Evolutionary conservation across 73 alveolate genomes (phyloP).

Genomic region (Chromera velia): DNA sequence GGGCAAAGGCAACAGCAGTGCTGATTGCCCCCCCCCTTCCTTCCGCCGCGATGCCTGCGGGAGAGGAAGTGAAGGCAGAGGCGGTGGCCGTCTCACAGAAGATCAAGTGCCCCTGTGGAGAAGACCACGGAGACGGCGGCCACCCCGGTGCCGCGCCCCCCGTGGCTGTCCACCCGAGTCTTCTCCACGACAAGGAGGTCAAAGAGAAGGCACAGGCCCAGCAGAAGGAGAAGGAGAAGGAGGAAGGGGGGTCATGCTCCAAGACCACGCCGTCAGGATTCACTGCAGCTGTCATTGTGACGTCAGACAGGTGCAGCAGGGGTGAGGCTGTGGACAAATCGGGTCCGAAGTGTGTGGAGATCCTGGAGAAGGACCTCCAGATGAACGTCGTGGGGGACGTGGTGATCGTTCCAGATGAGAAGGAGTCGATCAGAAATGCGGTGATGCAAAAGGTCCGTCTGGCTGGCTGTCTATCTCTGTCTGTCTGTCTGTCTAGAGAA

Average conservation of each 20-base stretch:
- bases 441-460: not conserved
- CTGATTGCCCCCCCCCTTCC: not conserved
- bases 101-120: not conserved
- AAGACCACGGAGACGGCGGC: not conserved
- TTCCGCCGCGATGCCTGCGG: not conserved
- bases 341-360: not conserved
- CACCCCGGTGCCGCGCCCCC: no score
- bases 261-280: not conserved
- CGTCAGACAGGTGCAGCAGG: conserved; percentile 4
- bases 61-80: not conserved
- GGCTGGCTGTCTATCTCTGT: not conserved
- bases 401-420: no score
- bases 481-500: not conserved
- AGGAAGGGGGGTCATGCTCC: not conserved
- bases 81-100: not conserved
- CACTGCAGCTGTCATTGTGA: not conserved
- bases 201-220: not conserved
- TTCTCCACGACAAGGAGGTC: not conserved
- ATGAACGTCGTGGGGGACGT: not conserved
- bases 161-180: not conserved
- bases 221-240: not conserved
- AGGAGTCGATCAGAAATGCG: no score
- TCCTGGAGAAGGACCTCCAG: not conserved
- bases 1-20: not conserved
- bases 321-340: conserved; percentile 17